Base-by-base conservation (phyloP, 1,284 basidiomycete genomes). In the Ceratorhiza oryzae-sativae region DNA sequence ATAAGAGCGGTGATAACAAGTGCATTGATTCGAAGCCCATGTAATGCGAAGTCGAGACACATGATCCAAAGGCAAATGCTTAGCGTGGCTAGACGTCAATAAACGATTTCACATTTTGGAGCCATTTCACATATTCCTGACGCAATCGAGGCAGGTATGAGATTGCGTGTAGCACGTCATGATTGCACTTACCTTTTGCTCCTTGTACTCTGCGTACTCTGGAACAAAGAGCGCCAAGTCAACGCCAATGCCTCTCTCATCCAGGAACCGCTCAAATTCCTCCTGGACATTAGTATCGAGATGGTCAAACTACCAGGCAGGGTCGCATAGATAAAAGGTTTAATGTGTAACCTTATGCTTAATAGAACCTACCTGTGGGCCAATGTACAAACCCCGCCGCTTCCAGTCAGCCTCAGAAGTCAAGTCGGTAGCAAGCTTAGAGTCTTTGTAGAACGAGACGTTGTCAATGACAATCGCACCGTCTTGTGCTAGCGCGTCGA, bases 391-490 rank as follows among this genome's bases (percentile, higher is more conserved):
- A 9, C 92, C 94, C 51, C 95, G 88, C 65, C 96, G 88, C 79
- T 91, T 90, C 93, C 93, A 98, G 83, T 98, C 96, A 13, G 92
- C 92, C 75, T 98, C 95, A 6, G 93, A 90, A 23, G 90, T 93
- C 75, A 94, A 81, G 39, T 91, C 90, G 10, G 88, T 90, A 15
- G 91, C 95, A 41, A 94, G 77, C 77, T 87, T 86, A 36, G 83
- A 81, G 76, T 94, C 91, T 20, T 84, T 82, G 82, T 97, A 97
- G 84, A 85, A 97, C 3, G 94, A 88, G 74, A 97, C 87, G 81
- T 95, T 97, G 81, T 98, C 95, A 74, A 97, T 85, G 36, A 90
- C 83, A 80, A 98, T 95, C 12, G 88, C 82, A 67, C 94, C 94
- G 72, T 95, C 92, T 78, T 95, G 91, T 75, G 88, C 90, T 76